Percentiles rank a stretch among this genome's conserved stretches.
Evolutionary conservation across 78 protist species (phyloP).

Genomic region (Dictyostelium discoideum): DNA sequence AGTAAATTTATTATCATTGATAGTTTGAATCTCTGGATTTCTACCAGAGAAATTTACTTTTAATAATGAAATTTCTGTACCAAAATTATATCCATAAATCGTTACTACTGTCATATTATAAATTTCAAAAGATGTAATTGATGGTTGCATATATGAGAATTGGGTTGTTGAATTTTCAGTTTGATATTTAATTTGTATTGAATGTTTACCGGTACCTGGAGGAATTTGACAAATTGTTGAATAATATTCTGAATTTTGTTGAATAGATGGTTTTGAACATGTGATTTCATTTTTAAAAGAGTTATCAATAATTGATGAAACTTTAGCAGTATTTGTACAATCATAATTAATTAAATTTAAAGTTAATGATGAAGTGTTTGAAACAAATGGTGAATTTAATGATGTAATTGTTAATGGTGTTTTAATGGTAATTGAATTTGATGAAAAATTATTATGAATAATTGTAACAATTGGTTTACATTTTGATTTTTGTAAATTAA

Average conservation of each 20-base stretch:
- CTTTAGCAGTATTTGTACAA: not conserved
- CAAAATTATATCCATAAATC: not conserved
- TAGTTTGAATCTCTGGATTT: not conserved
- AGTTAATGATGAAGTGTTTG: not conserved
- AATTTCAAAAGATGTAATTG: not conserved
- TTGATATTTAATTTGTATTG: not conserved
- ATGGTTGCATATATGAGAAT: not conserved
- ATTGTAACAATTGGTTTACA: not conserved
- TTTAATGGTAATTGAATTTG: not conserved
- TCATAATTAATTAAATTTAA: not conserved
- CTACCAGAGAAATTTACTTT: not conserved
- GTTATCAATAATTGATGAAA: not conserved
- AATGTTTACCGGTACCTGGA: not conserved
- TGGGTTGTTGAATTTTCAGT: not conserved
- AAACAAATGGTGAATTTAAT: not conserved
- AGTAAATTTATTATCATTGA: not conserved
- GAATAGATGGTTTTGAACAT: not conserved
- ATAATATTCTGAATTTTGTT: not conserved
- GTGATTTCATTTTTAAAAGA: not conserved
- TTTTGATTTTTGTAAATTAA: not conserved
- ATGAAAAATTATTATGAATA: not conserved
- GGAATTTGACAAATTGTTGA: not conserved
- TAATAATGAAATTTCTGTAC: not conserved
- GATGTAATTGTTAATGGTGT: not conserved
- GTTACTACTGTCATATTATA: not conserved